phyloP scores from a whole-genome alignment of 2,329 filamentous ascomycete species.

The Blastomyces silverae region DNA sequence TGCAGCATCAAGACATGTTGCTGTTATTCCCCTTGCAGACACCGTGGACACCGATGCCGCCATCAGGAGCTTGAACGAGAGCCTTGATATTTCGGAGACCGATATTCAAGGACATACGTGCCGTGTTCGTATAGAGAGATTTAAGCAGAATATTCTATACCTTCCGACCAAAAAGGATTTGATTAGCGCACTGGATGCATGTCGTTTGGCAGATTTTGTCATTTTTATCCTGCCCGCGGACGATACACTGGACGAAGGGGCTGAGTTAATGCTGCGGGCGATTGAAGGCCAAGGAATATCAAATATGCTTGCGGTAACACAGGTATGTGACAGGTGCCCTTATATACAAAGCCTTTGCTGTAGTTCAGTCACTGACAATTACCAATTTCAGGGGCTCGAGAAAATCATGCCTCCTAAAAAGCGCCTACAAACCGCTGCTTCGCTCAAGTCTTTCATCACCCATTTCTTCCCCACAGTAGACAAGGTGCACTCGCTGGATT shows the following conservation, averaged over 20 bases:
- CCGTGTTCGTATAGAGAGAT: constrained; percentile 71
- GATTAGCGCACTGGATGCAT: constrained; percentile 72
- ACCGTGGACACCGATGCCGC: constrained; percentile 62
- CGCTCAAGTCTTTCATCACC: constrained; percentile 83
- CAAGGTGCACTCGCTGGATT: constrained; percentile 83
- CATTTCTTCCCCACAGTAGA: constrained; percentile 92
- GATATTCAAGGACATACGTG: constrained; percentile 52
- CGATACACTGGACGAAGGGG: constrained; percentile 74
- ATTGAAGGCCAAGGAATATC: constrained; percentile 93
- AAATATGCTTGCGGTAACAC: constrained; percentile 78
- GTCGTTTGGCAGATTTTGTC: constrained; percentile 84
- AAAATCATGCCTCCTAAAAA: constrained; percentile 73
- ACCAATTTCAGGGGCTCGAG: constrained; percentile 52
- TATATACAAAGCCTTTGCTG: background rate
- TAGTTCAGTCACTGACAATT: constrained; percentile 7
- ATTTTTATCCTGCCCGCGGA: constrained; percentile 75
- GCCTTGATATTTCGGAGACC: constrained; percentile 68
- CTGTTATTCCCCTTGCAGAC: constrained; percentile 73
- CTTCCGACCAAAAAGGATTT: constrained; percentile 67
- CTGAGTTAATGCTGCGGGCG: constrained; percentile 75
- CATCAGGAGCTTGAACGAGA: constrained; percentile 64
- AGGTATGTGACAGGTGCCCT: constrained; percentile 36
- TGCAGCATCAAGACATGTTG: constrained; percentile 80
- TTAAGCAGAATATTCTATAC: constrained; percentile 92
- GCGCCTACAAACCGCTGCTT: constrained; percentile 66